Evolutionary conservation across 192 early-diverging fungal genomes (phyloP).

Genomic region (Coemansia sp.): DNA sequence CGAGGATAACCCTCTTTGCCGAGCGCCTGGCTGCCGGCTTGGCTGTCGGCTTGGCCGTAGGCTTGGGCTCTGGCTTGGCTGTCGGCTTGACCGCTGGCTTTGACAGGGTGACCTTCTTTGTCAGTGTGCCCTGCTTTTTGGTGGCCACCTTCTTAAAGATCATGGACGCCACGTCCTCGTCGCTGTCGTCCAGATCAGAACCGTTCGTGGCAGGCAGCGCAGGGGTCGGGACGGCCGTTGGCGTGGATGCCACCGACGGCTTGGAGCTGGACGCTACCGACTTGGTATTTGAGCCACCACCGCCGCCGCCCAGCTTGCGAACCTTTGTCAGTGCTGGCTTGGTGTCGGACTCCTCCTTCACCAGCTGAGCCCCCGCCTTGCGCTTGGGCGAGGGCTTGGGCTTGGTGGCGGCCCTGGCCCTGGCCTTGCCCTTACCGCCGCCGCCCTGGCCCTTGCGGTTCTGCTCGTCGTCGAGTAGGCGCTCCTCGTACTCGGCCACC

Average conservation of each 20-base stretch:
- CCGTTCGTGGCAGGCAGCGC: slow-evolving; percentile 9
- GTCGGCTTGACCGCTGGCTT: slow-evolving; percentile 7
- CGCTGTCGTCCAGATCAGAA: slow-evolving; percentile 46
- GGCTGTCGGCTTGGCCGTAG: slow-evolving; percentile 5
- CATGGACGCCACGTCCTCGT: slow-evolving; percentile 30
- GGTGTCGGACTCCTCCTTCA: slow-evolving; percentile 4
- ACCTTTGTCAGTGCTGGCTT: slow-evolving; percentile 7
- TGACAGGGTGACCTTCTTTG: slow-evolving; percentile 16
- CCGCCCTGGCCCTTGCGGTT: slow-evolving; percentile 28
- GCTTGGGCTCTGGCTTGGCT: slow-evolving; percentile 3
- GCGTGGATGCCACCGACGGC: slow-evolving; percentile 1
- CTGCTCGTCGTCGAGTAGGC: slow-evolving; percentile 33
- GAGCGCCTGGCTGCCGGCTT: neutral
- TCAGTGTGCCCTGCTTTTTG: slow-evolving; percentile 2
- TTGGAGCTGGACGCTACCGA: neutral
- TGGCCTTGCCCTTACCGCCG: slow-evolving; percentile 17
- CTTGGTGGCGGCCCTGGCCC: slow-evolving; percentile 19
- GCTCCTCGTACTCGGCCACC: slow-evolving; percentile 32
- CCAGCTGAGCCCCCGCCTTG: slow-evolving; percentile 31
- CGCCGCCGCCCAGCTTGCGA: neutral
- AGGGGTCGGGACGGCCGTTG: neutral
- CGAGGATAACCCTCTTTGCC: slow-evolving; percentile 1
- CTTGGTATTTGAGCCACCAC: neutral
- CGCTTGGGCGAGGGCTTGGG: slow-evolving; percentile 27
- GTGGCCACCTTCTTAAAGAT: slow-evolving; percentile 33